Evolutionary conservation across 148 eudicot species (phyloP), one percentile per base, ranked within the genome.

Genomic region (Amaranthus hypochondriacus): DNA sequence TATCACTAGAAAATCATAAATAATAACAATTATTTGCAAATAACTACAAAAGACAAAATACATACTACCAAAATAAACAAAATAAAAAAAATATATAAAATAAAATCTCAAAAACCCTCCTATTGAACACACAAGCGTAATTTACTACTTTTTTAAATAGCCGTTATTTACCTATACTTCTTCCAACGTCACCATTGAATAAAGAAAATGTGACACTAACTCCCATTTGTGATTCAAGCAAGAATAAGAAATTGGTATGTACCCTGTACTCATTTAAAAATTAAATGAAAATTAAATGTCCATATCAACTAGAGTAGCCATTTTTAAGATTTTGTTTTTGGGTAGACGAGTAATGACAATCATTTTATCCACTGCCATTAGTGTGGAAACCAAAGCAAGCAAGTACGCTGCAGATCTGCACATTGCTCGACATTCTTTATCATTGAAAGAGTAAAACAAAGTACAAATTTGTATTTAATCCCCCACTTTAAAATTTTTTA

Each of bases 371-470:
- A 50, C 46, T 48, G 4, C 28, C 10, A n/a, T 50, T 48, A 47
- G n/a, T 49, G 13, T 4, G 7, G 52, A n/a, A 42, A 55, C 57
- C 3, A 62, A 18, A 51, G 39, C 39, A 66, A 21, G 67, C 57
- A 73, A 73, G 76, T 63, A 63, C 69, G 44, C 5, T 7, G 61
- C 48, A 64, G 76, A 64, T 13, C 14, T 48, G 44, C 63, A 6
- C 68, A 73, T 68, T 18, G 68, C 76, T 73, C 76, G 63, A 73
- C 68, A 49, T 73, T 49, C 59, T 28, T 49, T 66, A 67, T 51
- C 21, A 49, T 48, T 50, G 50, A 13, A 48, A 9, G 9, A 28
- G 4, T 12, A 48, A 0, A n/a, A 4, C 28, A 5, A 76, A 76
- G 74, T 70, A 76, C 74, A 70, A 21, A 76, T 58, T 67, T 62